Evolutionary conservation across 2,329 filamentous ascomycete genomes (phyloP).

Genomic region (Colletotrichum melonis): DNA sequence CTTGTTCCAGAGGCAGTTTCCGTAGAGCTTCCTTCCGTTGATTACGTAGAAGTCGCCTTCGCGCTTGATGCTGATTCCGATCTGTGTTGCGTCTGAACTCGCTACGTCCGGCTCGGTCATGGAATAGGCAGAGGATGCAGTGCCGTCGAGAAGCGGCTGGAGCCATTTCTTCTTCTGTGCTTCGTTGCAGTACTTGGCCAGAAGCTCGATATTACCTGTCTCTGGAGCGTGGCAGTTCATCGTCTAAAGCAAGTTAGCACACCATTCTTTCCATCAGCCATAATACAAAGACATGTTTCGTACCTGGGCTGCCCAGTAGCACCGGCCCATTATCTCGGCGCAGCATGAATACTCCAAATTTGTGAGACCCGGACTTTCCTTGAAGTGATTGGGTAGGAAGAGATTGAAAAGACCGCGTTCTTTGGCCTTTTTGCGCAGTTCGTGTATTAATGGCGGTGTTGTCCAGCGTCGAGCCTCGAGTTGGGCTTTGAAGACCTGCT

Average conservation of each 20-base stretch:
- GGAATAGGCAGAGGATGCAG: conserved; percentile 89
- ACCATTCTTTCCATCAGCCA: background rate
- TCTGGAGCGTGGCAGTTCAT: conserved; percentile 92
- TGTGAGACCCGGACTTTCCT: conserved; percentile 90
- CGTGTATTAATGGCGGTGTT: conserved; percentile 43
- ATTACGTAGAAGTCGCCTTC: conserved; percentile 91
- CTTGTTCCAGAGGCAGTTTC: conserved; percentile 36
- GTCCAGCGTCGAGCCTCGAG: conserved; percentile 46
- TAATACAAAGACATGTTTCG: conserved; percentile 3
- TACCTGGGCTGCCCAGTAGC: conserved; percentile 80
- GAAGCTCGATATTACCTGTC: conserved; percentile 95
- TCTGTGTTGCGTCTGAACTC: conserved; percentile 92
- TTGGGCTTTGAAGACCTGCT: conserved; percentile 54
- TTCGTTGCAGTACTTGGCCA: conserved; percentile 90
- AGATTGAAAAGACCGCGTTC: conserved; percentile 95
- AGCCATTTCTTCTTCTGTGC: conserved; percentile 89
- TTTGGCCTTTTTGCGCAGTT: conserved; percentile 71
- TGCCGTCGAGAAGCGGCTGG: conserved; percentile 80
- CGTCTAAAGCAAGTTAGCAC: conserved; percentile 49
- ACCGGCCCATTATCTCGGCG: conserved; percentile 96
- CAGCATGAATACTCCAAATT: conserved; percentile 98
- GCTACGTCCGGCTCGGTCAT: conserved; percentile 95
- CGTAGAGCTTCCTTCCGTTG: conserved; percentile 71
- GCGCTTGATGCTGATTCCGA: conserved; percentile 82
- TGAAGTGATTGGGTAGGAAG: conserved; percentile 96